Base-by-base conservation (phyloP, 495 filamentous ascomycete genomes). In the Hypoxylon crocopeplum region DNA sequence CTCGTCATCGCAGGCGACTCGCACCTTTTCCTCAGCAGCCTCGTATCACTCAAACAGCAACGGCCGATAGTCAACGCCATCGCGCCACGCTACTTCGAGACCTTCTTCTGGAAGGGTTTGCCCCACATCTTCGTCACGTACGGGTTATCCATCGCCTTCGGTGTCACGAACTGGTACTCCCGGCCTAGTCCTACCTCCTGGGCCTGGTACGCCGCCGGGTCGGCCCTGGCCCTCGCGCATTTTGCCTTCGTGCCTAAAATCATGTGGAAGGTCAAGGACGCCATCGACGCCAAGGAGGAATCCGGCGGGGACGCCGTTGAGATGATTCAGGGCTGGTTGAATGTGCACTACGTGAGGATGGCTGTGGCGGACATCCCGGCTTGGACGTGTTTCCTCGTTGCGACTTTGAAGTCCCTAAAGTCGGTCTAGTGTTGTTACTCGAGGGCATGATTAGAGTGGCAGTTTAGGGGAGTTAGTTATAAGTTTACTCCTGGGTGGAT, bases 1-100 rank as follows among this genome's bases (percentile, higher is more conserved):
- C 64, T 79, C 16, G 66, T 60, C 29, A 71, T 65, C 50, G 69
- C 75, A 7, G 50, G 57, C 4, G 65, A 74, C 48, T 71, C 75
- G 49, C 69, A 67, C 40, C 48, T 73, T 20, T 71, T 72, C 50
- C 67, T 69, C 56, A 47, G 37, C 24, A 55, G 56, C 39, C 66
- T 62, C 55, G 22, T 60, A 33, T 34, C 34, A 7, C 48, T 63
- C 0, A 51, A 56, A 2, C 46, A 34, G 33, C 41, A 64, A 10
- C 66, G 67, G 7, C 41, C 32, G 5, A 27, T 47, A 15, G 53
- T 56, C 32, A 64, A 72, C 52, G 39, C 53, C 22, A 27, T 73
- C 24, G 48, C 52, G 7, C 70, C 69, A 7, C 52, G 62, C 20
- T 68, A 62, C 50, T 71, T 71, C 64, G 59, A 66, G 37, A 12